Evolutionary conservation across 2,329 filamentous ascomycete species (phyloP).

Genomic region (Intubia oerlemansii): DNA sequence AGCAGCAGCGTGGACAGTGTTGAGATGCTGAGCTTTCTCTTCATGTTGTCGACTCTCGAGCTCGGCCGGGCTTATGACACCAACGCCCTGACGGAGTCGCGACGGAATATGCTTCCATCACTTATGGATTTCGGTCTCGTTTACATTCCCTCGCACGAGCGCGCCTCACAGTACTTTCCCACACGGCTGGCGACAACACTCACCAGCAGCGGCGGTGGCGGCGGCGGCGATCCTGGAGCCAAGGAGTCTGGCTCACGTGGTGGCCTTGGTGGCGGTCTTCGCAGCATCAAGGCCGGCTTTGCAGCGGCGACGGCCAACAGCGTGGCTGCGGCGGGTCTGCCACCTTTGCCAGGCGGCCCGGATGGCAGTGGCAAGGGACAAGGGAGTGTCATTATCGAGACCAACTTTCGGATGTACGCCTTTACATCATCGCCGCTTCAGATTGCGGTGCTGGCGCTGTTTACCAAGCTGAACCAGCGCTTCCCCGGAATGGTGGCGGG

Average conservation of each 20-base stretch:
- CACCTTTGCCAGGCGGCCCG: conserved; percentile 12
- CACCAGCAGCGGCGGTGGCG: conserved; percentile 49
- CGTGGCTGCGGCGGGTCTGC: conserved; percentile 26
- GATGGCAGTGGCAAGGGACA: conserved; percentile 24
- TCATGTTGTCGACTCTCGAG: conserved; percentile 83
- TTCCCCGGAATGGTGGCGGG: conserved; percentile 91
- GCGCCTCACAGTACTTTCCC: conserved; percentile 51
- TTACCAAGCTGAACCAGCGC: conserved; percentile 69
- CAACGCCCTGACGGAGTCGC: conserved; percentile 56
- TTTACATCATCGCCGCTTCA: conserved; percentile 89
- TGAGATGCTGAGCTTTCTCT: conserved; percentile 89
- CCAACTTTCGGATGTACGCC: conserved; percentile 92
- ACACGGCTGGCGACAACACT: conserved; percentile 87
- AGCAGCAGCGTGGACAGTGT: conserved; percentile 58
- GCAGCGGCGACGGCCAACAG: conserved; percentile 37
- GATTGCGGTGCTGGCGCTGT: conserved; percentile 82
- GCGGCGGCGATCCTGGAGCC: conserved; percentile 10
- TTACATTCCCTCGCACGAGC: conserved; percentile 40
- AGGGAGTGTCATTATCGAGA: conserved; percentile 90
- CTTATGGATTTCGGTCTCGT: conserved; percentile 86
- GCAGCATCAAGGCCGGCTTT: conserved; percentile 47
- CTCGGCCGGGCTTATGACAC: conserved; percentile 84
- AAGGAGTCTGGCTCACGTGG: background rate
- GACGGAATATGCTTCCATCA: conserved; percentile 74
- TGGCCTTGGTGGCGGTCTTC: conserved; percentile 21